These are phyloP conservation scores for Musa itinerans DNA, from an alignment of 176 grass and related monocot genomes.

Conservation along the genomic window DNA sequence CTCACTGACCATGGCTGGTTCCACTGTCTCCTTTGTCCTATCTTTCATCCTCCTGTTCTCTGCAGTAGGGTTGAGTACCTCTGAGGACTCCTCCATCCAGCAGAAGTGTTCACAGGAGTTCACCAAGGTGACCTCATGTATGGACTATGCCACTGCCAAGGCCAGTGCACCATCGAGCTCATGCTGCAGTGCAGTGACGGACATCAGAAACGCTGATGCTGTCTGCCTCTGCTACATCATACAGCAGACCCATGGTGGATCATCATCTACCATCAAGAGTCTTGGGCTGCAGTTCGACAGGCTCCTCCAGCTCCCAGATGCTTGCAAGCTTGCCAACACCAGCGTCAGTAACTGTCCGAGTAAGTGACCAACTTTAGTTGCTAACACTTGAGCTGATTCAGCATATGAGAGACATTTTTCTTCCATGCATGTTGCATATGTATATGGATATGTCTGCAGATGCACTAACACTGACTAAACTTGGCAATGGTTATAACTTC, in stretches of 20 bases:
- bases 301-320: slow-evolving; percentile 24
- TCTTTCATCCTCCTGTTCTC: slow-evolving; percentile 14
- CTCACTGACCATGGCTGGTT: not conserved
- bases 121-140: slow-evolving; percentile 23
- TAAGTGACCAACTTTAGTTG: slow-evolving; percentile 19
- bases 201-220: slow-evolving; percentile 23
- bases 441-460: not conserved
- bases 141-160: slow-evolving; percentile 36
- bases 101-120: slow-evolving; percentile 30
- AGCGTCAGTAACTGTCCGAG: slow-evolving; percentile 35
- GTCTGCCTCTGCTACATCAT: slow-evolving; percentile 43
- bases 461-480: not conserved
- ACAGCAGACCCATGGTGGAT: slow-evolving; percentile 34
- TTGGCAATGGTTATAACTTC: not conserved
- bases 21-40: slow-evolving; percentile 3
- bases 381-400: not conserved
- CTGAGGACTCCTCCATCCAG: slow-evolving; percentile 13
- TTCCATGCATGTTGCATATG: not conserved
- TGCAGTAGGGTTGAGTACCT: not conserved
- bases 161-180: not conserved
- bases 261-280: slow-evolving; percentile 21
- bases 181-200: slow-evolving; percentile 27
- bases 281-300: slow-evolving; percentile 32
- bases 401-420: not conserved
- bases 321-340: slow-evolving; percentile 35